Evolutionary conservation across 1,284 basidiomycete genomes (phyloP), one percentile per base, ranked within the genome.

Genomic region (Cutaneotrichosporon sp.): DNA sequence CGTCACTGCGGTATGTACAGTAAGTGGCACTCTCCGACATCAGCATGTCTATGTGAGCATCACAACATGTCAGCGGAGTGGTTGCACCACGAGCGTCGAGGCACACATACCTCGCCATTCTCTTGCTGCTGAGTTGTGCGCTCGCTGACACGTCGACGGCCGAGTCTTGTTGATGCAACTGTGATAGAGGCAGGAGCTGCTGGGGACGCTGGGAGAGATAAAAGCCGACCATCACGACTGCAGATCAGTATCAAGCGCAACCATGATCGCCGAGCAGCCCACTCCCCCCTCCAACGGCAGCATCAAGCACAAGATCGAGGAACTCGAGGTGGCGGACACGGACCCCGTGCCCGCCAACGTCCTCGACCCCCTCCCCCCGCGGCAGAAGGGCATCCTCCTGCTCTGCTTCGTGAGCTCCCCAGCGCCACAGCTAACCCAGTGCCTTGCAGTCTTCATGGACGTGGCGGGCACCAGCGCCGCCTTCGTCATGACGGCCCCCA

Each of bases 401-500:
- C 46, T 75, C 6, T 70, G 69, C 60, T 78, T 75, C 69, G 69
- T 67, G 42, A 61, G 67, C 57, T 22, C 3, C 49, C 14, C 8
- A n/a, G 3, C 20, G 11, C 6, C 56, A 29, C 3, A 2, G n/a
- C 50, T 56, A 22, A 57, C 45, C 50, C 54, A 66, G 65, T 66
- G 65, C 31, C 42, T 57, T 13, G 64, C 69, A n/a, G 70, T 73
- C 63, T 72, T 70, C 58, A 73, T 73, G 55, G 77, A 78, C 42
- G 72, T 72, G 4, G 72, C 75, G 7, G 72, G 69, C 20, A 71
- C 74, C 1, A 63, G 60, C 5, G 72, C 75, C 6, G 75, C 73
- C 1, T 77, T 78, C 65, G 53, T 79, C 25, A 75, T 77, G 70
- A 77, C 75, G 1, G 71, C 69, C 0, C 73, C 72, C 18, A 78